Conservation (phyloP, 176 grass and related monocot genomes). For the Tillandsia leiboldiana region DNA sequence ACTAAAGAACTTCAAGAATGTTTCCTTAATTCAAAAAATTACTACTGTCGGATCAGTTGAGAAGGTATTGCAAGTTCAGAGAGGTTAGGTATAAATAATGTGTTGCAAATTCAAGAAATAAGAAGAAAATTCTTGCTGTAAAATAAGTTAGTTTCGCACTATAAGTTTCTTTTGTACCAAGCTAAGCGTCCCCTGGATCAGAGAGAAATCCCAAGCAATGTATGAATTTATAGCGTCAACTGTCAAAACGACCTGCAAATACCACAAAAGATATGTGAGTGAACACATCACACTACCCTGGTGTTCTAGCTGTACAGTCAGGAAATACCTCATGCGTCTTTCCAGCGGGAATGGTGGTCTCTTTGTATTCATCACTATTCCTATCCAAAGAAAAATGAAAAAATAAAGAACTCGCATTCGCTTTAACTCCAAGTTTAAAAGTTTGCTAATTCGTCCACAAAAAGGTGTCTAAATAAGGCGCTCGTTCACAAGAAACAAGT, state of each 20-base stretch:
- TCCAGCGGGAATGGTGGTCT: slow-evolving; percentile 73
- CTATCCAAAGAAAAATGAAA: slow-evolving; percentile 30
- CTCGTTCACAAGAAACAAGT: background rate
- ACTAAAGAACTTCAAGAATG: background rate
- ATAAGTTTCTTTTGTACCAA: slow-evolving; percentile 16
- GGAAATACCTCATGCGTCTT: slow-evolving; percentile 84
- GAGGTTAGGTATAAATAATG: too few relatives aligned
- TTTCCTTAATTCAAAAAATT: too few relatives aligned
- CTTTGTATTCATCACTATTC: slow-evolving; percentile 72
- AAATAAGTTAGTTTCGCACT: too few relatives aligned
- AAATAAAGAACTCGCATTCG: background rate
- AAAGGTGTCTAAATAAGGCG: background rate
- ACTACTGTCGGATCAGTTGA: background rate
- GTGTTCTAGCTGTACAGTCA: slow-evolving; percentile 2
- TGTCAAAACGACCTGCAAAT: slow-evolving; percentile 73
- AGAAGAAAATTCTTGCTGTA: too few relatives aligned
- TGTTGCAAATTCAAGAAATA: too few relatives aligned
- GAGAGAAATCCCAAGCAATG: slow-evolving; percentile 96
- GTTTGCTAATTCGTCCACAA: background rate
- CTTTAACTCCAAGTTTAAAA: background rate
- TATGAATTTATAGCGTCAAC: slow-evolving; percentile 93
- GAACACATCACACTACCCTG: background rate
- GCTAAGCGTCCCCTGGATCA: slow-evolving; percentile 80
- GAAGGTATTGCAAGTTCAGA: background rate
- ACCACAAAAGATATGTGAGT: slow-evolving; percentile 1